These are phyloP conservation scores for Lyophyllum shimeji DNA, from an alignment of 768 basidiomycete species.

Conservation along the genomic window DNA sequence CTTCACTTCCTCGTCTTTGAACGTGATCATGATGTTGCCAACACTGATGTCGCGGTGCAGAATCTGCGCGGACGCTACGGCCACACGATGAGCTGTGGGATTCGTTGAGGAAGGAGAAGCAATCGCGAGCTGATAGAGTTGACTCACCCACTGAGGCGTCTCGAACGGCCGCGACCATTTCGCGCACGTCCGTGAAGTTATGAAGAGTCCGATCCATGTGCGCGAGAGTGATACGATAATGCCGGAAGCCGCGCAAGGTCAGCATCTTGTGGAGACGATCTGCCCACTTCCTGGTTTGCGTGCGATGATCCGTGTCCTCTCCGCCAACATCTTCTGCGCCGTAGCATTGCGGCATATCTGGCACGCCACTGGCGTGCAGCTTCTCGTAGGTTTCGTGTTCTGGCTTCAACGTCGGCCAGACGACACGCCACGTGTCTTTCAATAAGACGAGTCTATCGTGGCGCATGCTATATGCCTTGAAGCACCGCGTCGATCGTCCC, in stretches of 20 bases:
- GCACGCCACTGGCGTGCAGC: not conserved
- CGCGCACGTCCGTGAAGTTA: not conserved
- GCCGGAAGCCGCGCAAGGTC: not conserved
- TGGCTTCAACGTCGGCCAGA: not conserved
- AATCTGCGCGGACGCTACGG: not conserved
- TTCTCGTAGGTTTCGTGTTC: not conserved
- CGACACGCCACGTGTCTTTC: not conserved
- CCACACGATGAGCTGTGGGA: not conserved
- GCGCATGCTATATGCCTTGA: not conserved
- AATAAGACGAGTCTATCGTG: not conserved
- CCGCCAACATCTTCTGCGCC: not conserved
- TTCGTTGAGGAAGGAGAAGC: not conserved
- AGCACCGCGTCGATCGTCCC: not conserved
- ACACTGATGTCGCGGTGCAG: slow-evolving; percentile 7
- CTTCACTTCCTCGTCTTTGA: not conserved
- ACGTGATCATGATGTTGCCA: slow-evolving; percentile 2
- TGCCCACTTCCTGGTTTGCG: not conserved
- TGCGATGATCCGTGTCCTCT: not conserved
- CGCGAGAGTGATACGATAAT: not conserved
- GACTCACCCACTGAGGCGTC: slow-evolving; percentile 1
- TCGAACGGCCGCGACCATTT: not conserved
- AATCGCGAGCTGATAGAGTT: not conserved
- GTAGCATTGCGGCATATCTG: not conserved
- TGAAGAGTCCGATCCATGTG: not conserved
- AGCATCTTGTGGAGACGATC: not conserved